A percentile compares a stretch with the other conserved stretches of the same genome.
Conservation (phyloP, 2,329 filamentous ascomycete species). For the Apiospora aurea region DNA sequence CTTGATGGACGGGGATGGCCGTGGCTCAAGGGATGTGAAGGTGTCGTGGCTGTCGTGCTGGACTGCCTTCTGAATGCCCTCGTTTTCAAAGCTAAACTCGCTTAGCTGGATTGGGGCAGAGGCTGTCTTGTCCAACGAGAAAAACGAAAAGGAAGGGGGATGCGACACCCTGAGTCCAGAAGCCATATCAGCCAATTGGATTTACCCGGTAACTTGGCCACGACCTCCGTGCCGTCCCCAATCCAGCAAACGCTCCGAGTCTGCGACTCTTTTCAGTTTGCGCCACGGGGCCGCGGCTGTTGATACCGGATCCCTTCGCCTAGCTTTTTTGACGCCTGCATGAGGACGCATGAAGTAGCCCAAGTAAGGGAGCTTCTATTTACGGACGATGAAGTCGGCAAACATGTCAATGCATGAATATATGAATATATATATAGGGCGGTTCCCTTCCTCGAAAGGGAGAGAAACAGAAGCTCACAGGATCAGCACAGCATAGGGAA, state of each 20-base stretch:
- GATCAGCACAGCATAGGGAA: not conserved
- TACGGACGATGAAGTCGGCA: not conserved
- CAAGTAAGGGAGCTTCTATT: not conserved
- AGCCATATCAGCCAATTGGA: slow-evolving; percentile 19
- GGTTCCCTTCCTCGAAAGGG: not conserved
- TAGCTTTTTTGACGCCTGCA: not conserved
- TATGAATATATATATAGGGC: not conserved
- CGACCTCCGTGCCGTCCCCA: slow-evolving; percentile 23
- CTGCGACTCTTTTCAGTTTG: slow-evolving; percentile 17
- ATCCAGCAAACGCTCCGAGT: slow-evolving; percentile 12
- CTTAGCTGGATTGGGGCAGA: not conserved
- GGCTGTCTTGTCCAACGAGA: not conserved
- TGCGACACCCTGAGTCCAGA: not conserved
- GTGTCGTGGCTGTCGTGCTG: not conserved
- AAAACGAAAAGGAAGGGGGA: not conserved
- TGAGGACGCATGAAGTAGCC: not conserved
- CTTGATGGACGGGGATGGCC: not conserved
- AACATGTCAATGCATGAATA: not conserved
- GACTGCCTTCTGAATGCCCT: not conserved
- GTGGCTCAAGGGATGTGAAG: no score
- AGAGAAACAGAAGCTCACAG: not conserved
- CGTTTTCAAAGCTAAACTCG: not conserved
- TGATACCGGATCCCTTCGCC: slow-evolving; percentile 6
- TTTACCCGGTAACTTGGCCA: slow-evolving; percentile 22
- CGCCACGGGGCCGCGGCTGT: not conserved